These are phyloP conservation scores for Trichoderma polysporum DNA, from an alignment of 2,329 filamentous ascomycete species.

Conservation along the genomic window DNA sequence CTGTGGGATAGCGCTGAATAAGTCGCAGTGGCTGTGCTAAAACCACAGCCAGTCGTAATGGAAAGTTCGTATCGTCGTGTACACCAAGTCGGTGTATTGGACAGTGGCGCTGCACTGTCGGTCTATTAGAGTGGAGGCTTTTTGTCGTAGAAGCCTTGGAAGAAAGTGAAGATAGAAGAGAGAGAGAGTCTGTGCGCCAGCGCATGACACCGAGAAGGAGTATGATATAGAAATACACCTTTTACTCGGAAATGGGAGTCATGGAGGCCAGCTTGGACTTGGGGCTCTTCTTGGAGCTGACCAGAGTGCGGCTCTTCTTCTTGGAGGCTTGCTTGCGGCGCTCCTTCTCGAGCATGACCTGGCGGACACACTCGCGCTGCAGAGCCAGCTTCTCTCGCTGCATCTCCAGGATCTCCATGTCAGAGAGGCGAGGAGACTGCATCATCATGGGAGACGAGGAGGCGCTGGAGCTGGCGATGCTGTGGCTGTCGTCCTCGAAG, in stretches of 20 bases:
- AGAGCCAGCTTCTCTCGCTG: constrained; percentile 51
- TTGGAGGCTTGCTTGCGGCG: constrained; percentile 44
- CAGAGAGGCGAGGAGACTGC: constrained; percentile 40
- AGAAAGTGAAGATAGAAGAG: background rate
- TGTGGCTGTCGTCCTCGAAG: constrained; percentile 51
- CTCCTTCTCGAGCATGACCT: constrained; percentile 56
- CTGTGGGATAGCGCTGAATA: constrained; percentile 4
- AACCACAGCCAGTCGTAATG: constrained; percentile 7
- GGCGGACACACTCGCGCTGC: constrained; percentile 54
- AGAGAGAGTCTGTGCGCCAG: constrained; percentile 4
- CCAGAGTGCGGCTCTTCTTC: constrained; percentile 39
- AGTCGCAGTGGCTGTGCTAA: constrained; percentile 5
- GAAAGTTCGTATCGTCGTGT: constrained; percentile 7
- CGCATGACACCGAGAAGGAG: constrained; percentile 9
- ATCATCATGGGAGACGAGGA: constrained; percentile 36
- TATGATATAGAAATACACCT: too few relatives aligned
- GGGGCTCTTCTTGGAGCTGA: constrained; percentile 49
- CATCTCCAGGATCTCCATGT: constrained; percentile 50
- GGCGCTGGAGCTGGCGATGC: constrained; percentile 47
- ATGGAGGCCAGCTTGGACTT: constrained; percentile 51
- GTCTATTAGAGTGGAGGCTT: constrained; percentile 3
- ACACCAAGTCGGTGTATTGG: background rate
- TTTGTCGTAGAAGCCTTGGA: background rate
- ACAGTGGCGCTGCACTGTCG: background rate
- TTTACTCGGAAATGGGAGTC: constrained; percentile 53